Conservation (phyloP, 305 asterid genomes). For the Fraxinus angustifolia region DNA sequence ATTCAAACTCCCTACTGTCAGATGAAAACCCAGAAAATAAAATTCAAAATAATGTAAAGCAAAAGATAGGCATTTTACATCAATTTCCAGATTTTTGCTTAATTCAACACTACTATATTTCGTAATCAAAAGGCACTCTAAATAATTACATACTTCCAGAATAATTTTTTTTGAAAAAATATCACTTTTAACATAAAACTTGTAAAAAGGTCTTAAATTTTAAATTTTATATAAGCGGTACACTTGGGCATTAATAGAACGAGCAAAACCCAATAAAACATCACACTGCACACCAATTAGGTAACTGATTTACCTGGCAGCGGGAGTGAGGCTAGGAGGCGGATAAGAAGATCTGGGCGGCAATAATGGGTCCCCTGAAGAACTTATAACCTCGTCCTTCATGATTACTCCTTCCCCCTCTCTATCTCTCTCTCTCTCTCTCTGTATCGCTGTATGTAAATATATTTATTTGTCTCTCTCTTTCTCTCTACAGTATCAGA, state of each 20-base stretch:
- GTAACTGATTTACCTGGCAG: constrained; percentile 60
- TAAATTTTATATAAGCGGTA: no score
- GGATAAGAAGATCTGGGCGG: constrained; percentile 77
- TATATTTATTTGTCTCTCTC: background rate
- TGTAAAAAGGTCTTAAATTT: no score
- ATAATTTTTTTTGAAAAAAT: no score
- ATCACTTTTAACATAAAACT: no score
- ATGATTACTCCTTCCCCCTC: constrained; percentile 22
- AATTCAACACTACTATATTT: background rate
- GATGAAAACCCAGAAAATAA: background rate
- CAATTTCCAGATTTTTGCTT: background rate
- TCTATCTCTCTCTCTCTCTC: constrained; percentile 9
- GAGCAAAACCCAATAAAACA: no score
- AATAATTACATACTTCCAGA: no score
- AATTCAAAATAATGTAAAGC: constrained; percentile 5
- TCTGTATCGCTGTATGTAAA: background rate
- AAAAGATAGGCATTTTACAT: background rate
- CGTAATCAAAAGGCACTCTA: constrained; percentile 10
- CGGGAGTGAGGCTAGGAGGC: constrained; percentile 69
- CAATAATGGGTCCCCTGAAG: constrained; percentile 64
- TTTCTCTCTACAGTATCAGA: background rate
- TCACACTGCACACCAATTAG: background rate
- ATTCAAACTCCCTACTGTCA: background rate
- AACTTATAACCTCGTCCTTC: constrained; percentile 92
- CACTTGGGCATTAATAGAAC: no score